Base-by-base conservation (phyloP, 2,329 filamentous ascomycete species). In the Fusarium nelsonii region DNA sequence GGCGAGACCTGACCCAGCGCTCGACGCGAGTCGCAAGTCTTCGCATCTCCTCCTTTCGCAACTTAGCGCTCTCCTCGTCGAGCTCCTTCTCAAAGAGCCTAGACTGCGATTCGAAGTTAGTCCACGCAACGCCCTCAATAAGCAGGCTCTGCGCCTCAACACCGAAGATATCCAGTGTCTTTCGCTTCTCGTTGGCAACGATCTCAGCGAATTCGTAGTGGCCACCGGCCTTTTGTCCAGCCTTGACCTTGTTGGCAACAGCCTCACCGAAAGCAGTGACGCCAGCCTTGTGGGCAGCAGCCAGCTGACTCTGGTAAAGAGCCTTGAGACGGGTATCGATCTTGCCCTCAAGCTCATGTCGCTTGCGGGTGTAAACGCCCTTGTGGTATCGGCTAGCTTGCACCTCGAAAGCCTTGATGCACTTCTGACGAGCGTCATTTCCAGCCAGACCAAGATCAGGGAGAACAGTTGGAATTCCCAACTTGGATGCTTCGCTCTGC, bases 341-440 rank as follows among this genome's bases (percentile, higher is more conserved):
- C 81, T 97, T 97, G 74, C 83, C 84, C 77, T 96, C 92, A 9
- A 99, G 86, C 77, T 99, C 96, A 3, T 88, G 85, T 68, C 89
- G 89, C 82, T 99, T 99, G 60, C 92, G 88, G 70, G 89, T 85
- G 79, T 96, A 99, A 16, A 99, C 96, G 18, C 91, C 94, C 82
- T 98, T 98, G 84, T 98, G 96, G 78, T 99, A 99, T 68, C 96
- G 87, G 77, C 94, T 94, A 2, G 96, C 96, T 77, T 97, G 93
- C 1, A 87, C 88, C 77, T 97, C 93, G 74, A 99, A 99, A n/a
- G 89, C 89, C 74, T 91, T 91, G 63, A 97, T 83, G 33, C 91
- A 90, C 73, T 91, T 91, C 44, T 85, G 82, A 40, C 97, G 89
- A 8, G 94, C 90, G 33, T 83, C 81, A 56, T 89, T 90, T 82